These are phyloP conservation scores for Hymenoscyphus albidus DNA, from an alignment of 2,329 filamentous ascomycete species.

Conservation along the genomic window DNA sequence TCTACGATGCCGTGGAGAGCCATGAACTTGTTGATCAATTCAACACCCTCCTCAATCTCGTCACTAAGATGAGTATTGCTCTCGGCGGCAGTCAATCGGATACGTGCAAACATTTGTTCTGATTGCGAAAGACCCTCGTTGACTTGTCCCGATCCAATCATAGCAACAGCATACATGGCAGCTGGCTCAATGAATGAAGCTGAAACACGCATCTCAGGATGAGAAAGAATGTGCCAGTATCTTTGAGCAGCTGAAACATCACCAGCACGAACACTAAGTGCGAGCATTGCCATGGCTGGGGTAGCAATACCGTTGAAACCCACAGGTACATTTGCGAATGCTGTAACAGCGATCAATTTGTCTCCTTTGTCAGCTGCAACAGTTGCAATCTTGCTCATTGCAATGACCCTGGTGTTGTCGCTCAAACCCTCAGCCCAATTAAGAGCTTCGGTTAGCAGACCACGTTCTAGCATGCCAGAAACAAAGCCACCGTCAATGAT, in stretches of 20 bases:
- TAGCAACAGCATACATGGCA: slow-evolving; percentile 82
- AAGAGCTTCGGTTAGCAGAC: slow-evolving; percentile 70
- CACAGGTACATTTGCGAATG: slow-evolving; percentile 56
- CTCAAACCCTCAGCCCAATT: slow-evolving; percentile 65
- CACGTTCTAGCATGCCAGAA: slow-evolving; percentile 67
- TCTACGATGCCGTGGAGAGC: slow-evolving; percentile 50
- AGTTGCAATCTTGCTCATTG: slow-evolving; percentile 70
- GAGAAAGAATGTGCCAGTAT: slow-evolving; percentile 74
- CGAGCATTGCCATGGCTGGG: slow-evolving; percentile 76
- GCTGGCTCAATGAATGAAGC: slow-evolving; percentile 77
- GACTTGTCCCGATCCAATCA: slow-evolving; percentile 81
- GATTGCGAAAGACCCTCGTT: slow-evolving; percentile 76
- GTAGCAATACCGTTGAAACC: slow-evolving; percentile 48
- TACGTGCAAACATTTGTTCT: slow-evolving; percentile 81
- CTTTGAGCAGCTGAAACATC: slow-evolving; percentile 72
- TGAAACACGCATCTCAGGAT: slow-evolving; percentile 55
- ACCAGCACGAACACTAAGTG: slow-evolving; percentile 78
- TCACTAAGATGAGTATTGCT: slow-evolving; percentile 58
- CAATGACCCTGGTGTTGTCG: slow-evolving; percentile 53
- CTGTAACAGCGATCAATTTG: slow-evolving; percentile 61
- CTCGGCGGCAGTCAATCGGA: slow-evolving; percentile 58
- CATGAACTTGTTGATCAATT: slow-evolving; percentile 63
- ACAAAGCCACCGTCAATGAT: slow-evolving; percentile 74
- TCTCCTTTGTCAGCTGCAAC: slow-evolving; percentile 77
- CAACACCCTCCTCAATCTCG: slow-evolving; percentile 82